phyloP scores from a whole-genome alignment of 441 rosid genomes.

The Geranium incanum region DNA sequence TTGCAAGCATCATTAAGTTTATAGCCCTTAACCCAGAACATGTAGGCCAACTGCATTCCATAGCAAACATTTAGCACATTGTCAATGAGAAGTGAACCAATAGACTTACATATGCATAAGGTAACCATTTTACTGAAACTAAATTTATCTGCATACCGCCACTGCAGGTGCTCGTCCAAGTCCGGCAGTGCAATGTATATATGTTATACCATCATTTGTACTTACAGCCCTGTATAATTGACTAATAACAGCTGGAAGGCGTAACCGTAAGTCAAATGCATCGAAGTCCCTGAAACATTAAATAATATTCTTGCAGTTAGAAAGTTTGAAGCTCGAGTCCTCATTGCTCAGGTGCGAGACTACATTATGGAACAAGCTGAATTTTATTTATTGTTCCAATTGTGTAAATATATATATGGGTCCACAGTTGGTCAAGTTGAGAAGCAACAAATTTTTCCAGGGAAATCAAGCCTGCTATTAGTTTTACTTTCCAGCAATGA shows the following conservation, averaged over 20 bases:
- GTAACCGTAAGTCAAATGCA: constrained; percentile 79
- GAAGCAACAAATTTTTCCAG: not conserved
- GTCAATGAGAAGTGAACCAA: constrained; percentile 13
- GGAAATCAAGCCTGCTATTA: constrained; percentile 5
- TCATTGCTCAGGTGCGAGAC: not conserved
- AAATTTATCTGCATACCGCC: constrained; percentile 48
- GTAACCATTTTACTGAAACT: constrained; percentile 11
- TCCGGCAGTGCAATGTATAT: constrained; percentile 95
- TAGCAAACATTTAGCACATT: constrained; percentile 16
- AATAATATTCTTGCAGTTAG: constrained; percentile 19
- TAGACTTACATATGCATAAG: not conserved
- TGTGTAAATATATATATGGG: not conserved
- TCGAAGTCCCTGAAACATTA: constrained; percentile 78
- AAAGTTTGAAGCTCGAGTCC: constrained; percentile 9
- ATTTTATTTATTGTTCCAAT: not conserved
- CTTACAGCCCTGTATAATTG: constrained; percentile 56
- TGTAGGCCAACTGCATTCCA: constrained; percentile 69
- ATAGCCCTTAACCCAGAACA: constrained; percentile 93
- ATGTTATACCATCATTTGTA: constrained; percentile 75
- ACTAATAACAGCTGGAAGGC: constrained; percentile 82
- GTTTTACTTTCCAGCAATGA: constrained; percentile 8
- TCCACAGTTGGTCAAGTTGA: not conserved
- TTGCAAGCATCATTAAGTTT: constrained; percentile 63
- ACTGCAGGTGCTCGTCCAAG: constrained; percentile 94
- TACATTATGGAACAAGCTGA: not conserved